Conservation (phyloP, 176 grass and related monocot genomes). For the Aegilops bicornis region DNA sequence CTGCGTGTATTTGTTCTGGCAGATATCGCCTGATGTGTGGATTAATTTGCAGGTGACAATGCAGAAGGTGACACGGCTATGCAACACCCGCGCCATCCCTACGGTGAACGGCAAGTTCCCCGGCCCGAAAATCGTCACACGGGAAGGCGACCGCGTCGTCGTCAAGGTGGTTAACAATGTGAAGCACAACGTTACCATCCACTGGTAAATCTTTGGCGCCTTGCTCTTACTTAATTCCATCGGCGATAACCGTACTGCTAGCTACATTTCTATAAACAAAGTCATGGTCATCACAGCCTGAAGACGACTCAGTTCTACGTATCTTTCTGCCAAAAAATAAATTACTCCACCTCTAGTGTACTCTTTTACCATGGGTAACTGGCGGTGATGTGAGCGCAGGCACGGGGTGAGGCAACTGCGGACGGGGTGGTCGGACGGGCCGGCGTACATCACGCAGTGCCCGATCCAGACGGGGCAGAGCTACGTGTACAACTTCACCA, state of each 20-base stretch:
- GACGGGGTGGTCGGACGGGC: slow-evolving; percentile 69
- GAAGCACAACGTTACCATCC: slow-evolving; percentile 60
- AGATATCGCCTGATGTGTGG: too few relatives aligned
- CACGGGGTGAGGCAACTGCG: slow-evolving; percentile 61
- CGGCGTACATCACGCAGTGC: slow-evolving; percentile 75
- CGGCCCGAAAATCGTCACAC: slow-evolving; percentile 49
- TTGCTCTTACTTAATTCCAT: not conserved
- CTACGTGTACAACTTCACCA: slow-evolving; percentile 63
- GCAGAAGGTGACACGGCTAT: slow-evolving; percentile 49
- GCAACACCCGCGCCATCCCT: slow-evolving; percentile 54
- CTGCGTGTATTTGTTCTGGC: not conserved
- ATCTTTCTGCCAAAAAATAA: not conserved
- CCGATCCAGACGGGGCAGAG: slow-evolving; percentile 58
- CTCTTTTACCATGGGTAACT: too few relatives aligned
- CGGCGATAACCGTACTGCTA: not conserved
- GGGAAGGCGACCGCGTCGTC: slow-evolving; percentile 63
- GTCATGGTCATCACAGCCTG: not conserved
- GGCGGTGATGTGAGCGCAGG: slow-evolving; percentile 10
- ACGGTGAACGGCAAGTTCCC: slow-evolving; percentile 74
- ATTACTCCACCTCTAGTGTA: too few relatives aligned
- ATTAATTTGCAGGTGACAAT: slow-evolving; percentile 35
- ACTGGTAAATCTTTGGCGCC: slow-evolving; percentile 39
- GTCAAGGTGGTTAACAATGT: slow-evolving; percentile 66
- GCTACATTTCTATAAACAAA: not conserved
- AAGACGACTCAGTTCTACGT: not conserved